Percentiles rank a stretch among this genome's conserved stretches.
These are phyloP conservation scores for Elsinoe perseae DNA, from an alignment of 2,329 filamentous ascomycete genomes.

Conservation along the genomic window DNA sequence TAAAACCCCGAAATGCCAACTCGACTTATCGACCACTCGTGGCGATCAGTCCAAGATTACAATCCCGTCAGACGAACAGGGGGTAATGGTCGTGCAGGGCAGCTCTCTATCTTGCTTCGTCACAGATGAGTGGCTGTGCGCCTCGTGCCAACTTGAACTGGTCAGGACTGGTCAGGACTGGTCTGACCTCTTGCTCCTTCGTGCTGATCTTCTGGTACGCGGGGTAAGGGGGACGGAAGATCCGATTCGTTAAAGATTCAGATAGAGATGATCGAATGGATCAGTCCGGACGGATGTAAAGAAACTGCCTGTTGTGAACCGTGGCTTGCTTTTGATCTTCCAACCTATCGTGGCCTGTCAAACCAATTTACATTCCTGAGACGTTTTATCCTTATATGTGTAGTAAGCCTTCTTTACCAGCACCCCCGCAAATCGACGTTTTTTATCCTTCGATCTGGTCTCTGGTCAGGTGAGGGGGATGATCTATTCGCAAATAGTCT, in stretches of 20 bases:
- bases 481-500: background rate
- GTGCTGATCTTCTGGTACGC: background rate
- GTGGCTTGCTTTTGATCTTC: constrained; percentile 14
- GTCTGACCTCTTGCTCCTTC: too few relatives aligned
- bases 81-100: background rate
- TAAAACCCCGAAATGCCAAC: background rate
- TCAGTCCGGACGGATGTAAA: too few relatives aligned
- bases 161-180: background rate
- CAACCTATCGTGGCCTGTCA: constrained; percentile 5
- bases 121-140: constrained; percentile 11
- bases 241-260: background rate
- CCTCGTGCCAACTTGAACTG: background rate
- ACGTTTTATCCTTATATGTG: background rate
- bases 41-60: constrained; percentile 10
- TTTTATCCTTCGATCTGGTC: background rate
- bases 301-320: constrained; percentile 5
- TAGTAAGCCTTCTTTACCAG: too few relatives aligned
- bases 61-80: constrained; percentile 12
- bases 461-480: background rate
- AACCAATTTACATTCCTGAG: background rate
- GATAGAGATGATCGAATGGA: background rate
- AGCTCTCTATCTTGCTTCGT: background rate
- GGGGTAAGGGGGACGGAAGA: constrained; percentile 12
- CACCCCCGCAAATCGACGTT: background rate
- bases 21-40: constrained; percentile 1